Evolutionary conservation across 139 green algal species (phyloP).

Genomic region (Haematococcus lacustris): DNA sequence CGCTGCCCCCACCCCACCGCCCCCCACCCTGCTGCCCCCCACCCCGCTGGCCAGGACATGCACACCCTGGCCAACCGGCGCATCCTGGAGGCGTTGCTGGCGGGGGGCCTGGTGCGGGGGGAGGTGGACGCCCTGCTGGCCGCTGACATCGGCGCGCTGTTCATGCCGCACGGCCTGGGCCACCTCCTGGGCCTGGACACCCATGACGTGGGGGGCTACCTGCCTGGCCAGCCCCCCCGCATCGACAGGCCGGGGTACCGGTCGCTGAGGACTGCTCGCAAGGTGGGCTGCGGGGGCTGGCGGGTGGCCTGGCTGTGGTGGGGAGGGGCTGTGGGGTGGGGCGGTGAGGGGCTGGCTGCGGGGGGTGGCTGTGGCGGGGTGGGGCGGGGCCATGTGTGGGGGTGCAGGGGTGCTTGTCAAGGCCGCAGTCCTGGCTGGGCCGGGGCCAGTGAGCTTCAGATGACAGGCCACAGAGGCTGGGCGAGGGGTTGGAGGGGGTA

Average conservation of each 20-base stretch:
- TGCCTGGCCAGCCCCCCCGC: constrained; percentile 9
- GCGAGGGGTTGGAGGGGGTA: not conserved
- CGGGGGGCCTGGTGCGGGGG: constrained; percentile 41
- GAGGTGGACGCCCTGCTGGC: constrained; percentile 66
- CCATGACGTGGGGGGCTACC: constrained; percentile 89
- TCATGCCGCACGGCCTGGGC: constrained; percentile 90
- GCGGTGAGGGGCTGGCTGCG: no score
- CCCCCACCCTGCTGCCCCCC: no score
- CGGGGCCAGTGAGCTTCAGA: not conserved
- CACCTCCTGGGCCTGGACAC: constrained; percentile 88
- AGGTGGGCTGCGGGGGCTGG: not conserved
- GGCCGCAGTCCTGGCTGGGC: not conserved
- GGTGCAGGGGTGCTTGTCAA: not conserved
- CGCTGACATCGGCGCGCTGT: constrained; percentile 65
- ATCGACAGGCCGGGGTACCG: constrained; percentile 39
- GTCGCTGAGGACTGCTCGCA: constrained; percentile 50
- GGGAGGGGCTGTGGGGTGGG: no score
- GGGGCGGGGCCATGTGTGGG: no score
- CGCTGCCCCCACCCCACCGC: constrained; percentile 25
- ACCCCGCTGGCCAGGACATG: constrained; percentile 63
- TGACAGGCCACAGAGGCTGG: not conserved
- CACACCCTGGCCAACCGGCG: constrained; percentile 69
- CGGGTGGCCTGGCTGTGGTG: no score
- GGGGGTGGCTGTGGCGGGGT: no score
- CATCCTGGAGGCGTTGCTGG: constrained; percentile 64